These are phyloP conservation scores for Microcos paniculata DNA, from an alignment of 345 rosid genomes.

Conservation along the genomic window DNA sequence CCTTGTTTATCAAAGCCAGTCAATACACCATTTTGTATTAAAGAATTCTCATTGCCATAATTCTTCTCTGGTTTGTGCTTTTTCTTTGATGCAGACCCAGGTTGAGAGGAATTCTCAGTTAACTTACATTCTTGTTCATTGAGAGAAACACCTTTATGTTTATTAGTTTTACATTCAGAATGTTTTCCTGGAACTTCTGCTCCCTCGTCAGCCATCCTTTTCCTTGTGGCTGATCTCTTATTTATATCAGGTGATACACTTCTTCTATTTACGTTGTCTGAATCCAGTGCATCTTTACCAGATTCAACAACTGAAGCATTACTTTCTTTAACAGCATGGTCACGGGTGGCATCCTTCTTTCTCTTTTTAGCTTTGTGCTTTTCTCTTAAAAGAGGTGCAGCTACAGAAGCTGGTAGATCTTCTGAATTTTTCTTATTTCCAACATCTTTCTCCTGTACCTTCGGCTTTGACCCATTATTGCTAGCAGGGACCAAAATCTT, in stretches of 20 bases:
- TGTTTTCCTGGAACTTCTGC: slow-evolving; percentile 15
- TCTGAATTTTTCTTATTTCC: slow-evolving; percentile 10
- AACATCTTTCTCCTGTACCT: slow-evolving; percentile 20
- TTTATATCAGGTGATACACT: slow-evolving; percentile 16
- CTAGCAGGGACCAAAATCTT: slow-evolving; percentile 12
- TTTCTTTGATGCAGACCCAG: slow-evolving; percentile 27
- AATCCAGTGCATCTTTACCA: slow-evolving; percentile 11
- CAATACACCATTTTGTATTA: not conserved
- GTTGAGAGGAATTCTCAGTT: slow-evolving; percentile 18
- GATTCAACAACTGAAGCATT: slow-evolving; percentile 1
- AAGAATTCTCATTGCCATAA: slow-evolving; percentile 14
- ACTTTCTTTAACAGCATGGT: slow-evolving; percentile 27
- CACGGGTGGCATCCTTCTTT: not conserved
- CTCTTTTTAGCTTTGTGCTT: slow-evolving; percentile 20
- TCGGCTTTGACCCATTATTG: slow-evolving; percentile 2
- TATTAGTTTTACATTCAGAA: slow-evolving; percentile 6
- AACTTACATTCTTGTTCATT: slow-evolving; percentile 9
- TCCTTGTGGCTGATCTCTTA: slow-evolving; percentile 2
- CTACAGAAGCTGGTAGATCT: slow-evolving; percentile 5
- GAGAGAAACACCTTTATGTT: slow-evolving; percentile 4
- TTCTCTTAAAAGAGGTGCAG: slow-evolving; percentile 18
- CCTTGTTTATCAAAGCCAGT: slow-evolving; percentile 15
- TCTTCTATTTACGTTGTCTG: not conserved
- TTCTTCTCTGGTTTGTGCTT: slow-evolving; percentile 23
- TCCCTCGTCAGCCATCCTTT: slow-evolving; percentile 11